Conservation (phyloP, 495 filamentous ascomycete genomes). For the Bacidia rubella region DNA sequence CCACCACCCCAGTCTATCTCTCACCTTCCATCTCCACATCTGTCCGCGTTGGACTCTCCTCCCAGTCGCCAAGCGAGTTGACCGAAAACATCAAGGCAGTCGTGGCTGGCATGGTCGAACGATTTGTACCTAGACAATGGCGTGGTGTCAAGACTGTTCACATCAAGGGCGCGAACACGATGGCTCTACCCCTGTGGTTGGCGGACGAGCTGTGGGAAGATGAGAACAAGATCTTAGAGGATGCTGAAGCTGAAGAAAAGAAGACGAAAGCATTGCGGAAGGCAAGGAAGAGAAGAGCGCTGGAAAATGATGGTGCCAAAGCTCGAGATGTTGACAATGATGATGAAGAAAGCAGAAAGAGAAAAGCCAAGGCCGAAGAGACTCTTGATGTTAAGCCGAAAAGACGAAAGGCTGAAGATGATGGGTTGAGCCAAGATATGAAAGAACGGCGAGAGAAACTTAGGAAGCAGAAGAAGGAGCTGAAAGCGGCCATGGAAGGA, state of each 20-base stretch:
- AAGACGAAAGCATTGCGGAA: constrained; percentile 39
- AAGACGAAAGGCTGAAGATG: constrained; percentile 39
- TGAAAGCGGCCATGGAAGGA: constrained; percentile 10
- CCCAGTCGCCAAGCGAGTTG: constrained; percentile 59
- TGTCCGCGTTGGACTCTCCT: constrained; percentile 57
- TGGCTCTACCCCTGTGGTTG: constrained; percentile 81
- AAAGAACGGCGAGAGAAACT: constrained; percentile 46
- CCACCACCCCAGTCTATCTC: constrained; percentile 59
- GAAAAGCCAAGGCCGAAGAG: constrained; percentile 29
- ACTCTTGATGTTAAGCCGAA: constrained; percentile 18
- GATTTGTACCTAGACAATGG: constrained; percentile 74
- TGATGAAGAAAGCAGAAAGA: background rate
- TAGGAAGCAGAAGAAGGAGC: constrained; percentile 38
- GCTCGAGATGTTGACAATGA: background rate
- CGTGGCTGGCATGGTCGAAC: constrained; percentile 51
- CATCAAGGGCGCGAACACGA: constrained; percentile 76
- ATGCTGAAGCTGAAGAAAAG: constrained; percentile 32
- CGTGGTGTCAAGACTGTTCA: constrained; percentile 68
- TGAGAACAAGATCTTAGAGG: constrained; percentile 60
- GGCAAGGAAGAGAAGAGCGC: constrained; percentile 45
- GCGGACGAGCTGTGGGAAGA: constrained; percentile 81
- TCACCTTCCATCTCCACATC: constrained; percentile 50
- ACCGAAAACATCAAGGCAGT: constrained; percentile 67
- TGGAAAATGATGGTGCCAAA: background rate
- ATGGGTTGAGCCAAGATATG: constrained; percentile 33